These are phyloP conservation scores for Mycena kentingensis DNA, from an alignment of 768 basidiomycete genomes.

Conservation along the genomic window DNA sequence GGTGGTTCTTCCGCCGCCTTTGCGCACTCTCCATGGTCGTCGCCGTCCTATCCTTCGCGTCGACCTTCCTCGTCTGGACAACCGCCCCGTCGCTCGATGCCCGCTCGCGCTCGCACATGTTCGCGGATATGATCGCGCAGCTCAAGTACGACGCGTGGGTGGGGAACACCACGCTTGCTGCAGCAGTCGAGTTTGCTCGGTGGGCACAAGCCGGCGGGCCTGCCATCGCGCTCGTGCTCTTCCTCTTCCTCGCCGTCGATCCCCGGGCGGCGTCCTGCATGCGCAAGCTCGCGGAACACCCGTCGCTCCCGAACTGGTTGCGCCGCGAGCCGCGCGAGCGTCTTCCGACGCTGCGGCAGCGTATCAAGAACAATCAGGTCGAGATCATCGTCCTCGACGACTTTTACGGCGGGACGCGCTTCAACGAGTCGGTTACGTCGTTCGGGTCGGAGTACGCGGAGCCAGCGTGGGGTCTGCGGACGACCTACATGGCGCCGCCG, in stretches of 20 bases:
- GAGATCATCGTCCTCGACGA: no score
- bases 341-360: no score
- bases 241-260: neutral
- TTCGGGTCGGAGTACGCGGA: no score
- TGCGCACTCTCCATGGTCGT: neutral
- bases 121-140: neutral
- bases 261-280: no score
- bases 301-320: no score
- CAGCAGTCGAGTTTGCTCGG: neutral
- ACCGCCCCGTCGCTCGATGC: neutral
- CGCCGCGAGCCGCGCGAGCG: no score
- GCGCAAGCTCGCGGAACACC: no score
- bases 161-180: neutral
- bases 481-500: no score
- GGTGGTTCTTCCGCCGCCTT: neutral
- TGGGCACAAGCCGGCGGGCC: neutral
- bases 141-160: neutral
- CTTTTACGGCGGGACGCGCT: no score
- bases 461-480: no score
- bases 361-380: no score
- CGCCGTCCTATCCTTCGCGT: neutral
- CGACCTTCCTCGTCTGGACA: neutral
- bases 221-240: neutral
- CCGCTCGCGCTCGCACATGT: neutral
- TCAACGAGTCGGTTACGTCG: no score